These are phyloP conservation scores for Arthrinium puccinioides DNA, from an alignment of 2,329 filamentous ascomycete species.

Conservation along the genomic window DNA sequence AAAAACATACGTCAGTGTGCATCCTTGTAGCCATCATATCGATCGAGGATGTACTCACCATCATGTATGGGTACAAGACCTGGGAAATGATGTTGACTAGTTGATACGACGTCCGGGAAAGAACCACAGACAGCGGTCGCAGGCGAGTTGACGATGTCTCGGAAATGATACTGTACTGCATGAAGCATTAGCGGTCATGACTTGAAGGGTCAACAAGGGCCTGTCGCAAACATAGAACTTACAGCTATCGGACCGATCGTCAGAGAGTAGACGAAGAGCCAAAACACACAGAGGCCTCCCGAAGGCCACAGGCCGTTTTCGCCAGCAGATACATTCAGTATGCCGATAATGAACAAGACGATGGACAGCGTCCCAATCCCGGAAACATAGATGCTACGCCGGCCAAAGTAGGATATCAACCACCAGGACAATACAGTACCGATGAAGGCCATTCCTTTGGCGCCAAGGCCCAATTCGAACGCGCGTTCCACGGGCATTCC, in stretches of 20 bases:
- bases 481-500: constrained; percentile 22
- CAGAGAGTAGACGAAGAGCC: constrained; percentile 36
- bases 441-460: constrained; percentile 26
- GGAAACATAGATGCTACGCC: constrained; percentile 30
- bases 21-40: neutral
- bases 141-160: constrained; percentile 41
- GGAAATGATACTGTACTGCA: constrained; percentile 35
- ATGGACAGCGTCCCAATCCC: constrained; percentile 29
- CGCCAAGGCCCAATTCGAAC: constrained; percentile 25
- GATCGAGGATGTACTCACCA: constrained; percentile 3
- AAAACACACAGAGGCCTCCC: constrained; percentile 35
- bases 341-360: constrained; percentile 29
- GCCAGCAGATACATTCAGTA: constrained; percentile 34
- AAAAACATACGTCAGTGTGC: no score
- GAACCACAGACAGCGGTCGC: constrained; percentile 35
- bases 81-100: constrained; percentile 34
- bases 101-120: constrained; percentile 37
- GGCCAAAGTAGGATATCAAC: constrained; percentile 28
- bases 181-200: constrained; percentile 4
- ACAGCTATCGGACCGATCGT: constrained; percentile 41
- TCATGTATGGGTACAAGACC: constrained; percentile 29
- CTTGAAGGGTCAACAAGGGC: neutral
- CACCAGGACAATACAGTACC: constrained; percentile 33
- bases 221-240: constrained; percentile 7
- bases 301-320: constrained; percentile 31